These are phyloP conservation scores for Domatiomyces catenatus DNA, from an alignment of 2,329 filamentous ascomycete species.

Conservation along the genomic window DNA sequence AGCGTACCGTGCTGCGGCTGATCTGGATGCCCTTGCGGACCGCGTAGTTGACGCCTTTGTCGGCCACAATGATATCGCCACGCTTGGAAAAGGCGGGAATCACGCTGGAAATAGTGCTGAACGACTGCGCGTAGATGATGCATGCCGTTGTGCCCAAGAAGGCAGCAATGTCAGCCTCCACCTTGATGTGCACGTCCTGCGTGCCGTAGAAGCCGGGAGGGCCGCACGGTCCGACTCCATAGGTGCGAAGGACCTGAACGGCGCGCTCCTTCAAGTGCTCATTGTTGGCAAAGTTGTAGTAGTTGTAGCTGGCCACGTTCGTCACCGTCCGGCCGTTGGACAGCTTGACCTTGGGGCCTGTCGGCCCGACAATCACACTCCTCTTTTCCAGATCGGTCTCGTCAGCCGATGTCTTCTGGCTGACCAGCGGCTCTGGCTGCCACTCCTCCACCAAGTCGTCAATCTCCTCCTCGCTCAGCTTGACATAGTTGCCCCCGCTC, in stretches of 20 bases:
- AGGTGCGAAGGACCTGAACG: slow-evolving; percentile 81
- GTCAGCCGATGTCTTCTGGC: slow-evolving; percentile 57
- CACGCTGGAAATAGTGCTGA: slow-evolving; percentile 91
- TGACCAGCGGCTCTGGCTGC: slow-evolving; percentile 82
- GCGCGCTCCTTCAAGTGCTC: slow-evolving; percentile 90
- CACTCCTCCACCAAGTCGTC: slow-evolving; percentile 95
- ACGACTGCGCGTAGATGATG: slow-evolving; percentile 91
- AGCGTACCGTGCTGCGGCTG: slow-evolving; percentile 74
- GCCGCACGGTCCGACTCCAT: slow-evolving; percentile 91
- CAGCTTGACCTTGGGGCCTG: slow-evolving; percentile 79
- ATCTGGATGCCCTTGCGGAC: slow-evolving; percentile 91
- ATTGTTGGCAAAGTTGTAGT: slow-evolving; percentile 91
- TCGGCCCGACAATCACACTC: slow-evolving; percentile 76
- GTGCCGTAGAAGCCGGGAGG: slow-evolving; percentile 97
- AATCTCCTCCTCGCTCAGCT: slow-evolving; percentile 86
- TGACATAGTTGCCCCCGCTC: slow-evolving; percentile 51
- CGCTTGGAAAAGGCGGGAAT: slow-evolving; percentile 95
- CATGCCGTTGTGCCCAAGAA: slow-evolving; percentile 77
- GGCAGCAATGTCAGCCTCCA: slow-evolving; percentile 79
- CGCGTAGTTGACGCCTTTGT: slow-evolving; percentile 82
- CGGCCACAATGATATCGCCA: slow-evolving; percentile 91
- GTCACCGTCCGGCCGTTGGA: slow-evolving; percentile 76
- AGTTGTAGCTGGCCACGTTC: slow-evolving; percentile 91
- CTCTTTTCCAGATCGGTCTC: slow-evolving; percentile 68
- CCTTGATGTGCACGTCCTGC: slow-evolving; percentile 95